Evolutionary conservation across 1,139 yeast genomes (phyloP).

Genomic region (Candida sp.): DNA sequence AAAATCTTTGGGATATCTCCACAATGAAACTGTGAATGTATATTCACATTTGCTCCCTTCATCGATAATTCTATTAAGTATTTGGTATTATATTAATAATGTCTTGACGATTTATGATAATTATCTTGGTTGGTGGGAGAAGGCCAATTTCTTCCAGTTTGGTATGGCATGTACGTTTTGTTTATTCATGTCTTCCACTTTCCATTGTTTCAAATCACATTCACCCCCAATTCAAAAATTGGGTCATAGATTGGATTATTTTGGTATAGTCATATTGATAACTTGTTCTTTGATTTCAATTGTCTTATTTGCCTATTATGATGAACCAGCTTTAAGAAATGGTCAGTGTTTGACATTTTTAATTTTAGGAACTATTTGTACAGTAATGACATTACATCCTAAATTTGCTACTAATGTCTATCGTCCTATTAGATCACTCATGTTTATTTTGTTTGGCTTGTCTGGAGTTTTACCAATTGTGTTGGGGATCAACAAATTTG

Average conservation of each 20-base stretch:
- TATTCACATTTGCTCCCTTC: constrained; percentile 81
- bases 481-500: constrained; percentile 41
- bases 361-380: constrained; percentile 58
- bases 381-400: constrained; percentile 60
- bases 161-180: constrained; percentile 49
- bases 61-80: constrained; percentile 25
- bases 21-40: constrained; percentile 83
- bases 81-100: constrained; percentile 21
- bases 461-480: constrained; percentile 73
- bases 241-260: constrained; percentile 82
- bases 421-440: constrained; percentile 72
- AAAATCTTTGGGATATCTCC: constrained; percentile 61
- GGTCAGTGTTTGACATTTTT: constrained; percentile 49
- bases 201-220: constrained; percentile 78
- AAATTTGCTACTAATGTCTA: constrained; percentile 66
- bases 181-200: constrained; percentile 68
- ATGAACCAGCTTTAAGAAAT: constrained; percentile 36
- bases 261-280: constrained; percentile 79
- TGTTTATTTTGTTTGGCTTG: constrained; percentile 80
- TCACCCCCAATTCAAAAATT: constrained; percentile 56
- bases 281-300: constrained; percentile 74
- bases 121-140: constrained; percentile 38
- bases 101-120: constrained; percentile 39
- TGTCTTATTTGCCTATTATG: constrained; percentile 63
- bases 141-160: constrained; percentile 35